A percentile compares a stretch with the other conserved stretches of the same genome.
Conservation (phyloP, 495 filamentous ascomycete species). For the Aspergillus taichungensis region DNA sequence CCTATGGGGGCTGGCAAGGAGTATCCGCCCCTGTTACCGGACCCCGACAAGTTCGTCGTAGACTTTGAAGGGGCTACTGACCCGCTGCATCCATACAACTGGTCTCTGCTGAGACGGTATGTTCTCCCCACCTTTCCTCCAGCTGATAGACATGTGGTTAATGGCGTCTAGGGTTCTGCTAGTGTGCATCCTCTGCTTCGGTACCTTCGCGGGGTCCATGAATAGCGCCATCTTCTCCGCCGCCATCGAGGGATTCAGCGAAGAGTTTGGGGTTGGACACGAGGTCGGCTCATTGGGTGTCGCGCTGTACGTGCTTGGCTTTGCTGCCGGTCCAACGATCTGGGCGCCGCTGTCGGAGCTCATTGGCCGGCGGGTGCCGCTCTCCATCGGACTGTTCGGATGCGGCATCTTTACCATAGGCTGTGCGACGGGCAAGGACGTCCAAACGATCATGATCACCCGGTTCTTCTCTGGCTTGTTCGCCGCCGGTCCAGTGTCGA, state of each 20-base stretch:
- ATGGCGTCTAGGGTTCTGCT: constrained; percentile 13
- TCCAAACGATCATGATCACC: constrained; percentile 44
- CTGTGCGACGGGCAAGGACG: constrained; percentile 47
- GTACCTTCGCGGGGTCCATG: constrained; percentile 46
- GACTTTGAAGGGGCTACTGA: constrained; percentile 45
- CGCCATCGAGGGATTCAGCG: constrained; percentile 31
- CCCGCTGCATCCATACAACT: constrained; percentile 46
- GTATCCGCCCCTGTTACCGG: constrained; percentile 34
- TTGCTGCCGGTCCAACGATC: constrained; percentile 44
- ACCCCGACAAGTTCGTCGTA: constrained; percentile 37
- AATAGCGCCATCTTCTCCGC: constrained; percentile 46
- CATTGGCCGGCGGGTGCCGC: constrained; percentile 50
- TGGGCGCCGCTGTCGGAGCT: constrained; percentile 71
- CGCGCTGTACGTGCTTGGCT: constrained; percentile 46
- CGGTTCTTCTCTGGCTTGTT: constrained; percentile 45
- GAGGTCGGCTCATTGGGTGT: constrained; percentile 46
- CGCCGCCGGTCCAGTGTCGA: constrained; percentile 40
- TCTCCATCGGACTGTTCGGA: constrained; percentile 41
- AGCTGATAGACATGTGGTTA: background rate
- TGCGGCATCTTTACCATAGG: constrained; percentile 49
- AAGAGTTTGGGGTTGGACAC: constrained; percentile 36
- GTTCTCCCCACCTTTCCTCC: constrained; percentile 10
- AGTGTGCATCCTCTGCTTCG: constrained; percentile 31
- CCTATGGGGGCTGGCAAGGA: constrained; percentile 25
- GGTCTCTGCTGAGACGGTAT: constrained; percentile 27